A percentile compares a stretch with the other conserved stretches of the same genome.
phyloP scores from a whole-genome alignment of 208 protist species.

The Acanthamoeba lenticulata region DNA sequence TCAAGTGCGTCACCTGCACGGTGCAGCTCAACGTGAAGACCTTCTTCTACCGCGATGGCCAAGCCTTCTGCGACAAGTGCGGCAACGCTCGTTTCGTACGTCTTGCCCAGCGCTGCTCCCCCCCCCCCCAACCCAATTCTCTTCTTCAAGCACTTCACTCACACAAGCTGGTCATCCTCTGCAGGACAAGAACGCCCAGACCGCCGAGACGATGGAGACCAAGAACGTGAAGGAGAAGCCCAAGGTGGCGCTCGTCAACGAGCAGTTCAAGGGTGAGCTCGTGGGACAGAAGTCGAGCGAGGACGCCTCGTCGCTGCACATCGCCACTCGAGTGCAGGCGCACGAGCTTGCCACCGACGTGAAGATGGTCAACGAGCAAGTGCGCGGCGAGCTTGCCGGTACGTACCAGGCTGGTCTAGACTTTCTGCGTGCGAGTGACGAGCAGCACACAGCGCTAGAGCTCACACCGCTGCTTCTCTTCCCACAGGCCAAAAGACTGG shows the following conservation, averaged over 20 bases:
- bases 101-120: too few relatives aligned
- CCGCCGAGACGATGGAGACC: not conserved
- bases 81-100: constrained; percentile 36
- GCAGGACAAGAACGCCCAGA: constrained; percentile 42
- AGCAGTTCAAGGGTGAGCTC: constrained; percentile 52
- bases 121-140: not conserved
- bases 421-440: not conserved
- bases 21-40: constrained; percentile 40
- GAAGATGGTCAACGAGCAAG: constrained; percentile 23
- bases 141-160: not conserved
- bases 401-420: not conserved
- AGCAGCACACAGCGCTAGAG: too few relatives aligned
- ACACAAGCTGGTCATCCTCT: not conserved
- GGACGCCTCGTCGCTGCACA: constrained; percentile 14
- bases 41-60: constrained; percentile 17
- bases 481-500: not conserved
- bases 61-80: constrained; percentile 8
- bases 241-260: constrained; percentile 9
- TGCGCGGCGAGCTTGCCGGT: constrained; percentile 23
- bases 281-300: constrained; percentile 38
- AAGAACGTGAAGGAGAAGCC: constrained; percentile 36
- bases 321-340: constrained; percentile 3
- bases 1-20: constrained; percentile 19
- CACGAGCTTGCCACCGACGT: constrained; percentile 37
- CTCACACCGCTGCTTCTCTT: not conserved